Evolutionary conservation across 73 alveolate genomes (phyloP).

Genomic region (Blepharisma stoltei): DNA sequence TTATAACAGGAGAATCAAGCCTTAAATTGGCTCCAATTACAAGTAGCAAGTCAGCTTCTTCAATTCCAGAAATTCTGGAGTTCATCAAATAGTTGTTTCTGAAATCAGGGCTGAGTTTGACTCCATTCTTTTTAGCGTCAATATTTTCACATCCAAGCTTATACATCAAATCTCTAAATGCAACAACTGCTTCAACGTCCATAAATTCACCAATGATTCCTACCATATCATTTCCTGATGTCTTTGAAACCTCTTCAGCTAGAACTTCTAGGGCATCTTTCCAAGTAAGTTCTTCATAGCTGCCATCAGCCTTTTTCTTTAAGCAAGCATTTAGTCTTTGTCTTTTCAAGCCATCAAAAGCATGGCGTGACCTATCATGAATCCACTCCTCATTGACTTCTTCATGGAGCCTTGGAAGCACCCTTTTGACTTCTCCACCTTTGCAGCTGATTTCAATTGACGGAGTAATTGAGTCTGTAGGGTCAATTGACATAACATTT

Average conservation of each 20-base stretch:
- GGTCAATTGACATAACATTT: constrained; percentile 71
- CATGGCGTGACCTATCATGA: constrained; percentile 78
- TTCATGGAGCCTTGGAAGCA: constrained; percentile 82
- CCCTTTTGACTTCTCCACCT: constrained; percentile 88
- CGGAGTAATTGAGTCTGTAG: constrained; percentile 73
- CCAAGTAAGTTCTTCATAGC: constrained; percentile 70
- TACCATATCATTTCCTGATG: constrained; percentile 67
- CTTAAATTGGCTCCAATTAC: constrained; percentile 81
- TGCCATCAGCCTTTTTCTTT: constrained; percentile 53
- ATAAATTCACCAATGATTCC: constrained; percentile 78
- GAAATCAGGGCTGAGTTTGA: constrained; percentile 63
- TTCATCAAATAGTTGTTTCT: constrained; percentile 80
- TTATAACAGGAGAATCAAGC: constrained; percentile 76
- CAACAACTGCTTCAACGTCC: constrained; percentile 75
- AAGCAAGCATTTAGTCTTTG: constrained; percentile 75
- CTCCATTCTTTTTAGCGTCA: constrained; percentile 60
- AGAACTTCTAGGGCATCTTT: constrained; percentile 69
- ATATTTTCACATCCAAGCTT: constrained; percentile 75
- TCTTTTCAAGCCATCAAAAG: constrained; percentile 86
- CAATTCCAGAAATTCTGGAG: constrained; percentile 80
- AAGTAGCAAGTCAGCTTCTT: constrained; percentile 77
- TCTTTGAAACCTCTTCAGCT: constrained; percentile 50
- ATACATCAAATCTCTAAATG: constrained; percentile 74
- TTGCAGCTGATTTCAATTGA: constrained; percentile 73
- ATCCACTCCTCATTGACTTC: constrained; percentile 92